These are phyloP conservation scores for Aspergillus pseudonomiae DNA, from an alignment of 2,329 filamentous ascomycete genomes.

Conservation along the genomic window DNA sequence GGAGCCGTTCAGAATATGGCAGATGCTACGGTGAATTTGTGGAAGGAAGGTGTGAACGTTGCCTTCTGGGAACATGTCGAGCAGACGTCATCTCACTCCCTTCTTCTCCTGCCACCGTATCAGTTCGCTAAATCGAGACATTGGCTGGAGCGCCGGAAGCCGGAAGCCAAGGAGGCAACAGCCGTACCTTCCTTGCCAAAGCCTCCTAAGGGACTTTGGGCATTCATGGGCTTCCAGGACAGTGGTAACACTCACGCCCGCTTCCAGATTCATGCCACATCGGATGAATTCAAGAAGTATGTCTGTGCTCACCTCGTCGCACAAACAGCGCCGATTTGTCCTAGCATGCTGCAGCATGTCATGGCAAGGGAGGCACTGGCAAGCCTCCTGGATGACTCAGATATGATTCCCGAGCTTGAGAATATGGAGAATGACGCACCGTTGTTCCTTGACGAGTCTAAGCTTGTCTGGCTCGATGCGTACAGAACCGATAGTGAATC, in stretches of 20 bases:
- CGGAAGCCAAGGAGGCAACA: background rate
- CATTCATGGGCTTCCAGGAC: conserved; percentile 14
- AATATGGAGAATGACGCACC: conserved; percentile 36
- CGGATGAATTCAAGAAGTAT: conserved; percentile 36
- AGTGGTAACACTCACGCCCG: conserved; percentile 13
- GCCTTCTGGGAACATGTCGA: background rate
- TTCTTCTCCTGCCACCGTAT: conserved; percentile 42
- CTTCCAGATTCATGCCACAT: conserved; percentile 49
- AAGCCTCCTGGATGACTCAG: conserved; percentile 28
- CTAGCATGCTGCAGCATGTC: conserved; percentile 44
- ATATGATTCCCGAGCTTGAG: conserved; percentile 32
- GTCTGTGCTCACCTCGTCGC: conserved; percentile 46
- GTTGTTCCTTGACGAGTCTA: conserved; percentile 35
- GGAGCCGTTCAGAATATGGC: conserved; percentile 16
- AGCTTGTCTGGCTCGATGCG: conserved; percentile 33
- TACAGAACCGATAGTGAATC: conserved; percentile 15
- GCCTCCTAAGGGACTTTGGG: background rate
- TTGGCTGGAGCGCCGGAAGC: conserved; percentile 33
- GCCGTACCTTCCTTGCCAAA: background rate
- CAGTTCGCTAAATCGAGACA: conserved; percentile 45
- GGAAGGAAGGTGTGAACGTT: conserved; percentile 40
- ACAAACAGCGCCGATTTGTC: conserved; percentile 43
- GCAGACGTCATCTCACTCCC: conserved; percentile 28
- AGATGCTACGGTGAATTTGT: conserved; percentile 36
- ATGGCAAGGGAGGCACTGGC: conserved; percentile 36